phyloP scores from a whole-genome alignment of 2,329 filamentous ascomycete species.

The Claviceps quebecensis region DNA sequence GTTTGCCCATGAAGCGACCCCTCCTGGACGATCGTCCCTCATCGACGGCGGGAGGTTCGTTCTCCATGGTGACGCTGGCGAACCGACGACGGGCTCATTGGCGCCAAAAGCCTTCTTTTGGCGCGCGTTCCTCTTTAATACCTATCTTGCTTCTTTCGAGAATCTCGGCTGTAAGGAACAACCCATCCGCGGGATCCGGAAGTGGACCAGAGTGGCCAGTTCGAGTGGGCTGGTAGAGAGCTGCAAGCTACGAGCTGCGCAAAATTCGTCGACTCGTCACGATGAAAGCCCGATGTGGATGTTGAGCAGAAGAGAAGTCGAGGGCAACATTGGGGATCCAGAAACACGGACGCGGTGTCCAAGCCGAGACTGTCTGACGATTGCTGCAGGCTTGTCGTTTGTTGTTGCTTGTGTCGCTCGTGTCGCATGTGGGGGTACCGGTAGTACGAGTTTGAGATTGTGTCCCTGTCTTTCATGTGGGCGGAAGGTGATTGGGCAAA shows the following conservation, averaged over 20 bases:
- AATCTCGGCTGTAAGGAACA: background rate
- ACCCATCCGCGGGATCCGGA: constrained; percentile 1
- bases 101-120: constrained; percentile 6
- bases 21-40: constrained; percentile 30
- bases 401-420: constrained; percentile 1
- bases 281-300: background rate
- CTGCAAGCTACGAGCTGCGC: background rate
- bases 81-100: constrained; percentile 17
- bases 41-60: constrained; percentile 25
- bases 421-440: background rate
- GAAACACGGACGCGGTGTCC: background rate
- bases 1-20: constrained; percentile 48
- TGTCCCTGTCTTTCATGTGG: no score
- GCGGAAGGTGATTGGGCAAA: no score
- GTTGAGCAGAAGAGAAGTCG: background rate
- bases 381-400: constrained; percentile 1
- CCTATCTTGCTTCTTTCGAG: no score
- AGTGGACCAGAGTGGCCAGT: background rate
- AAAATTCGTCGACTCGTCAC: background rate
- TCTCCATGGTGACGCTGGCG: constrained; percentile 27
- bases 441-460: no score
- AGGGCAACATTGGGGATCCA: background rate
- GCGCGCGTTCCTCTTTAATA: background rate
- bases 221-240: background rate
- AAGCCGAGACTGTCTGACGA: background rate